These are phyloP conservation scores for Coniella lustricola DNA, from an alignment of 2,329 filamentous ascomycete species.

Conservation along the genomic window DNA sequence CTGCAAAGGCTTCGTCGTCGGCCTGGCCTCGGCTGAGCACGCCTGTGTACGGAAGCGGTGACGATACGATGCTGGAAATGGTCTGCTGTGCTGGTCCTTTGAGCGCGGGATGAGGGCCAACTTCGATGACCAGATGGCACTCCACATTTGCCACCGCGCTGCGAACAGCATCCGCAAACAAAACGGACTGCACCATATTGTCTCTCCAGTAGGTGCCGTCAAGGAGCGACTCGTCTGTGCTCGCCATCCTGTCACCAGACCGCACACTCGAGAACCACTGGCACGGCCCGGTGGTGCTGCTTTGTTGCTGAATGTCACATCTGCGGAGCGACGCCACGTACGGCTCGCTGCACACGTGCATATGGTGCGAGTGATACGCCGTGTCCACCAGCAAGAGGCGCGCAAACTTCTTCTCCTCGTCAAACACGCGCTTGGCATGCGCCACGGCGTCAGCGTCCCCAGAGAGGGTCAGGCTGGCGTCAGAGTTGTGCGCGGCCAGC, in stretches of 20 bases:
- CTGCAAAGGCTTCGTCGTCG: not conserved
- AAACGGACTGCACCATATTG: constrained; percentile 30
- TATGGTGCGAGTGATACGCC: constrained; percentile 38
- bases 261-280: constrained; percentile 22
- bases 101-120: constrained; percentile 30
- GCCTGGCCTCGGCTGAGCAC: not conserved
- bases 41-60: not conserved
- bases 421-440: constrained; percentile 23
- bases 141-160: constrained; percentile 14
- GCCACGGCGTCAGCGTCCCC: constrained; percentile 23
- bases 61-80: not conserved
- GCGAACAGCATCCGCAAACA: constrained; percentile 27
- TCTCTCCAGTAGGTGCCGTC: constrained; percentile 25
- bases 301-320: no score
- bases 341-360: constrained; percentile 28
- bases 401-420: constrained; percentile 26
- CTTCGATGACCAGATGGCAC: constrained; percentile 25
- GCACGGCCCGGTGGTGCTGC: no score
- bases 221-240: constrained; percentile 10
- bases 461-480: constrained; percentile 21
- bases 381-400: constrained; percentile 32
- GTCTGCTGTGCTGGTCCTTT: constrained; percentile 22
- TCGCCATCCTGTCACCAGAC: constrained; percentile 20
- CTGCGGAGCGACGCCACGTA: constrained; percentile 27
- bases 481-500: constrained; percentile 22